Evolutionary conservation across 352 stramenopile species (phyloP).

Genomic region (Globisporangium polare): DNA sequence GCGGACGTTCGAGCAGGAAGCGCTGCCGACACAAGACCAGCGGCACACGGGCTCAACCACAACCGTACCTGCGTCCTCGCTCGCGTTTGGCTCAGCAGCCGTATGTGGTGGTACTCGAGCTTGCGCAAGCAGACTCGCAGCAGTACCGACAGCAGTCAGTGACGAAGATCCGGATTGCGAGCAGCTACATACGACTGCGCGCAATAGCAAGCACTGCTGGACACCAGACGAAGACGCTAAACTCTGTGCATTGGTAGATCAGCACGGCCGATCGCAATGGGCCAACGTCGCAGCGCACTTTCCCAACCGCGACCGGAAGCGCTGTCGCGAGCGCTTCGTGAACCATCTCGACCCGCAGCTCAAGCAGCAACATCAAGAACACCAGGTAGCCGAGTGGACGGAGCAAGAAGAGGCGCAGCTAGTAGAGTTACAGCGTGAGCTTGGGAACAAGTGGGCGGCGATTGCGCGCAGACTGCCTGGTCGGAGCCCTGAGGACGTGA

Average conservation of each 20-base stretch:
- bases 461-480: slow-evolving; percentile 29
- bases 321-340: slow-evolving; percentile 67
- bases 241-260: slow-evolving; percentile 35
- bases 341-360: slow-evolving; percentile 58
- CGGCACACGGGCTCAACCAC: slow-evolving; percentile 4
- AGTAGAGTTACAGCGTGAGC: slow-evolving; percentile 23
- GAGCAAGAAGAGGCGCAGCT: slow-evolving; percentile 43
- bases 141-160: background rate
- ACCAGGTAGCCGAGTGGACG: slow-evolving; percentile 24
- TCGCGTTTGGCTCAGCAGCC: too few species aligned
- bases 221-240: slow-evolving; percentile 40
- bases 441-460: slow-evolving; percentile 30
- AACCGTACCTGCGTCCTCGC: too few species aligned
- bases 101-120: too few species aligned
- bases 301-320: slow-evolving; percentile 48
- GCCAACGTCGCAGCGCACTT: slow-evolving; percentile 37
- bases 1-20: slow-evolving; percentile 2
- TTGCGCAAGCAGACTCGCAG: too few species aligned
- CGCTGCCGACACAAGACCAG: background rate
- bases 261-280: slow-evolving; percentile 32
- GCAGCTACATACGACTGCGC: background rate
- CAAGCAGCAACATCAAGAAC: background rate
- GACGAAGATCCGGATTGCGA: background rate
- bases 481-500: slow-evolving; percentile 47
- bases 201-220: slow-evolving; percentile 34